These are phyloP conservation scores for Neofusicoccum ribis DNA, from an alignment of 2,329 filamentous ascomycete genomes.

Conservation along the genomic window DNA sequence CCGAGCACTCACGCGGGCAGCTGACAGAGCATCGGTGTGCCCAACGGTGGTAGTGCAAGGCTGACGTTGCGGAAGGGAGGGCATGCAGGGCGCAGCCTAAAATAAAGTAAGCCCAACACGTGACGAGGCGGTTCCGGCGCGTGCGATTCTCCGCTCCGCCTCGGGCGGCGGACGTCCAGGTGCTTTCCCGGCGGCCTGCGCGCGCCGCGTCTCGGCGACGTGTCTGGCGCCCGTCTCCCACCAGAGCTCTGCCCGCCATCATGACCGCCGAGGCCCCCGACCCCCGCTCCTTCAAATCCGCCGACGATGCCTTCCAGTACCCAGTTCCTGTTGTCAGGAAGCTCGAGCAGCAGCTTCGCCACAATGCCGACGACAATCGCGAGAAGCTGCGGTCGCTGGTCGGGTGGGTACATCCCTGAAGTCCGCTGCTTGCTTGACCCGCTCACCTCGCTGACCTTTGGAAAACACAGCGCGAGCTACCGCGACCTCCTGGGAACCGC, in stretches of 20 bases:
- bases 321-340: slow-evolving; percentile 63
- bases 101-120: neutral
- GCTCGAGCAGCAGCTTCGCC: slow-evolving; percentile 64
- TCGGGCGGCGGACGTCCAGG: neutral
- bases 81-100: neutral
- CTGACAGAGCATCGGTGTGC: neutral
- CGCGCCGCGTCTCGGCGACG: slow-evolving; percentile 4
- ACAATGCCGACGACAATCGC: slow-evolving; percentile 62
- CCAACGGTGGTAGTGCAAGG: neutral
- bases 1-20: neutral
- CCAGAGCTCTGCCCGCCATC: neutral
- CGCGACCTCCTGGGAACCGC: slow-evolving; percentile 88
- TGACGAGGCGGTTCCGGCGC: neutral
- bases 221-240: slow-evolving; percentile 3
- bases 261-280: slow-evolving; percentile 59
- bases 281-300: slow-evolving; percentile 56
- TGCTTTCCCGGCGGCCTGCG: neutral
- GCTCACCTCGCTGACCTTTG: neutral
- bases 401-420: slow-evolving; percentile 49
- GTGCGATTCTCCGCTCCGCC: neutral
- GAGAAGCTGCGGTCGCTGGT: slow-evolving; percentile 67
- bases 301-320: slow-evolving; percentile 69
- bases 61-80: neutral
- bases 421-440: neutral
- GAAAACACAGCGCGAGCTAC: slow-evolving; percentile 62